A percentile compares a stretch with the other conserved stretches of the same genome.
phyloP scores from a whole-genome alignment of 768 basidiomycete species.

The Grammothele lineata region DNA sequence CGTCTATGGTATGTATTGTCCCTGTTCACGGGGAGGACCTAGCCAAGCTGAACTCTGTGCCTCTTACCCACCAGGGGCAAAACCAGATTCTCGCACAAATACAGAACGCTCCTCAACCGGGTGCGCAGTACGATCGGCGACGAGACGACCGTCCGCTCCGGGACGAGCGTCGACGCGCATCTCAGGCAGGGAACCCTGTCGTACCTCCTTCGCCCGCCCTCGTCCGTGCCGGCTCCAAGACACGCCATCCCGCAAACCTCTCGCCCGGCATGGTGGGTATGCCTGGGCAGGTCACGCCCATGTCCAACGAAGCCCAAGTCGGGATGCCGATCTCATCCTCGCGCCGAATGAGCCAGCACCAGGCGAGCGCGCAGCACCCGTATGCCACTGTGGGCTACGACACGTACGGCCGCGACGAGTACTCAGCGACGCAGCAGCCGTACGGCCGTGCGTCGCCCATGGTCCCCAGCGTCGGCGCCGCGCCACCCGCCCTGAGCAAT shows the following conservation, averaged over 20 bases:
- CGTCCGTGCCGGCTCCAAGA: constrained; percentile 72
- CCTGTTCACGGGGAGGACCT: not conserved
- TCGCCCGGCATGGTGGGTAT: constrained; percentile 46
- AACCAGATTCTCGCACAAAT: constrained; percentile 63
- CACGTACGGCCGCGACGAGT: constrained; percentile 50
- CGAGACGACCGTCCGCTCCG: constrained; percentile 55
- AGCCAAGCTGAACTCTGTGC: not conserved
- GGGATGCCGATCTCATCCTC: constrained; percentile 67
- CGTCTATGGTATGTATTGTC: constrained; percentile 53
- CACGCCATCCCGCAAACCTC: constrained; percentile 54
- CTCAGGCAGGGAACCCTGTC: constrained; percentile 51
- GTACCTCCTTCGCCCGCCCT: constrained; percentile 75
- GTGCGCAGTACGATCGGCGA: constrained; percentile 49
- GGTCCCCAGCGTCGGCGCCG: constrained; percentile 65
- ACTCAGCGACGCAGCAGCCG: constrained; percentile 43
- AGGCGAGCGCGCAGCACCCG: constrained; percentile 43
- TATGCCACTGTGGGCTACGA: constrained; percentile 70
- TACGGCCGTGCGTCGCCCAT: constrained; percentile 84
- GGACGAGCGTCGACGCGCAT: constrained; percentile 66
- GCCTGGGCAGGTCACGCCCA: constrained; percentile 61
- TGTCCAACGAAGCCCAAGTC: constrained; percentile 70
- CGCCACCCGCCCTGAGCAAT: constrained; percentile 68
- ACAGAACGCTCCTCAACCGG: constrained; percentile 48
- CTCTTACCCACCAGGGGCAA: constrained; percentile 41
- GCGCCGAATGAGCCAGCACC: constrained; percentile 37